phyloP scores from a whole-genome alignment of 148 eudicot species.

The Pharnaceum exiguum region DNA sequence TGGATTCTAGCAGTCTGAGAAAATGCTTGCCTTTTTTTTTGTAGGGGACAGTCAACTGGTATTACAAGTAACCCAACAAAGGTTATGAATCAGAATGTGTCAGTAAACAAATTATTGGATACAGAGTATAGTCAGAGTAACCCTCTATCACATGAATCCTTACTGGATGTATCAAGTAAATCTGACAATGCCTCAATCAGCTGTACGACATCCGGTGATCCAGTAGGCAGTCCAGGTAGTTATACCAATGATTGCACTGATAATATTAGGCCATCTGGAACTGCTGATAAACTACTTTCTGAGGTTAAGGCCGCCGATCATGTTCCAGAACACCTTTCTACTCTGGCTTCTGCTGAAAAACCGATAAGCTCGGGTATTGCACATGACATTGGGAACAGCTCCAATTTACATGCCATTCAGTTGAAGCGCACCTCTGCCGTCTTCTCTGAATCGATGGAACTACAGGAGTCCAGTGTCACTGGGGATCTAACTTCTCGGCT shows the following conservation, averaged over 20 bases:
- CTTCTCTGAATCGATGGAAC: constrained; percentile 10
- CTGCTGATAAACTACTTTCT: neutral
- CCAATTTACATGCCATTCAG: neutral
- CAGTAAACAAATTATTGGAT: constrained; percentile 14
- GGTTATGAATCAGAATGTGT: constrained; percentile 5
- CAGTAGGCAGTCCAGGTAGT: constrained; percentile 3
- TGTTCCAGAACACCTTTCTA: constrained; percentile 4
- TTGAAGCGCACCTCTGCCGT: neutral
- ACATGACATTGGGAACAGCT: constrained; percentile 9
- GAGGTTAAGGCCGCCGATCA: neutral
- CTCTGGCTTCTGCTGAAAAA: neutral
- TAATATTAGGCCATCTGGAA: neutral
- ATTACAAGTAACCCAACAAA: constrained; percentile 20
- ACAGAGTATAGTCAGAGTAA: constrained; percentile 7
- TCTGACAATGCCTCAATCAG: constrained; percentile 1
- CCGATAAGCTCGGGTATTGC: constrained; percentile 4
- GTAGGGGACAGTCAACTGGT: constrained; percentile 41
- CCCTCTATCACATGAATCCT: constrained; percentile 5
- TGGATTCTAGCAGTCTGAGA: neutral
- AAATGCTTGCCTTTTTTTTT: constrained; percentile 15
- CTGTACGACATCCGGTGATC: neutral
- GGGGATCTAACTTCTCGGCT: neutral
- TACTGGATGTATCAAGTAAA: constrained; percentile 4
- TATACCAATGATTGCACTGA: neutral
- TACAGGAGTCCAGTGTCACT: neutral